Conservation (phyloP, 2,329 filamentous ascomycete species). For the Colletotrichum sp. region DNA sequence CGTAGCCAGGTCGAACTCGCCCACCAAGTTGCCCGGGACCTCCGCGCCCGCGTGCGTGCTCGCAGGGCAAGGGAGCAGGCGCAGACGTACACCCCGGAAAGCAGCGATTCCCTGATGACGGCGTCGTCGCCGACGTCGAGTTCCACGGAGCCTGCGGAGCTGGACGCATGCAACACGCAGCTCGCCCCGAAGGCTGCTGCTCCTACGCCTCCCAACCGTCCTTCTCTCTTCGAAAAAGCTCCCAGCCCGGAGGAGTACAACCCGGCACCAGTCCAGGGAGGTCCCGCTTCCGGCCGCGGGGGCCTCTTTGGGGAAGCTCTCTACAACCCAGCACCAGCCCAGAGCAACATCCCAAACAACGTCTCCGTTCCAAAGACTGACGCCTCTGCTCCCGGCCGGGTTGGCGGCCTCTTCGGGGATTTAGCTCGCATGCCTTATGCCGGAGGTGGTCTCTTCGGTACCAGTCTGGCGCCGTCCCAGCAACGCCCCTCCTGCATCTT, state of each 20-base stretch:
- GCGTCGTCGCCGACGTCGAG: neutral
- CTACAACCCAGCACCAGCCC: neutral
- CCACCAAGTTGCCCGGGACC: neutral
- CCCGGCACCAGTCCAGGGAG: neutral
- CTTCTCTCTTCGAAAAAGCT: neutral
- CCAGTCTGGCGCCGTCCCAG: neutral
- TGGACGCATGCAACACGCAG: neutral
- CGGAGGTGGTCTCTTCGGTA: neutral
- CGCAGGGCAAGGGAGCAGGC: neutral
- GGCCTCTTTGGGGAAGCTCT: neutral
- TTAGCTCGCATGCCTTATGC: accelerated
- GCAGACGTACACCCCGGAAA: neutral
- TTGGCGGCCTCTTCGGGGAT: accelerated
- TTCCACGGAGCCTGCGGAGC: neutral
- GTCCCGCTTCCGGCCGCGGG: neutral
- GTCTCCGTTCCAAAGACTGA: accelerated
- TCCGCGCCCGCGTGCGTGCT: neutral
- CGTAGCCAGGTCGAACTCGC: neutral
- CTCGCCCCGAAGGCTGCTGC: neutral
- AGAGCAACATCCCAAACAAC: accelerated
- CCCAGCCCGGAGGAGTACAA: neutral
- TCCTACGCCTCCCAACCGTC: accelerated
- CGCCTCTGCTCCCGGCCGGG: neutral
- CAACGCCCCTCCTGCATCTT: neutral
- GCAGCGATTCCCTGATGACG: neutral